Evolutionary conservation across 345 rosid species (phyloP).

Genomic region (Viola odorata): DNA sequence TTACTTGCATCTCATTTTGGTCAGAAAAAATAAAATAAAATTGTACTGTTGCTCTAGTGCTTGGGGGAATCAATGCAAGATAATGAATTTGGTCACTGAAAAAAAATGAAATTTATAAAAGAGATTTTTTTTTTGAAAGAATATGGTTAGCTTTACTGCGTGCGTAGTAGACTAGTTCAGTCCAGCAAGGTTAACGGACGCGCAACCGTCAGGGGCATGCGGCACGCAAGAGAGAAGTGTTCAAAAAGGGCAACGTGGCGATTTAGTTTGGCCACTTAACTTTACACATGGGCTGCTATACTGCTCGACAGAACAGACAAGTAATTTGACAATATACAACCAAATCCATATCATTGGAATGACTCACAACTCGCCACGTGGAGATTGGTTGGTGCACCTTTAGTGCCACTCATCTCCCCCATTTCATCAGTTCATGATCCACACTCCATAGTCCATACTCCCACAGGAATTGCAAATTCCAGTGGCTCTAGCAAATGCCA

Average conservation of each 20-base stretch:
- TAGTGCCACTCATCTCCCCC: conserved; percentile 4
- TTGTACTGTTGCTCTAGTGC: too few species aligned
- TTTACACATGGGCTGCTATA: neutral
- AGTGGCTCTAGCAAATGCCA: neutral
- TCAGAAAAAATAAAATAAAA: too few species aligned
- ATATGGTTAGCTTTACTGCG: too few species aligned
- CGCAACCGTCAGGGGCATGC: conserved; percentile 26
- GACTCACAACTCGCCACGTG: conserved; percentile 17
- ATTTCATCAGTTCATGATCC: neutral
- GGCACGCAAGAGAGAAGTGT: conserved; percentile 27
- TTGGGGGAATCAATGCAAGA: too few species aligned
- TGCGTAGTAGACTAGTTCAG: neutral
- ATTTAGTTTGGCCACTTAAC: neutral
- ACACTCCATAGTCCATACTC: too few species aligned
- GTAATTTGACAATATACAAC: conserved; percentile 1
- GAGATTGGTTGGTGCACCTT: conserved; percentile 3
- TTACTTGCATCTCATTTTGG: too few species aligned
- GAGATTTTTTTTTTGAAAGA: neutral
- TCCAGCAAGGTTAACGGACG: conserved; percentile 15
- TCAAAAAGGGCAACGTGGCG: conserved; percentile 13
- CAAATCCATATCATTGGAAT: conserved; percentile 23
- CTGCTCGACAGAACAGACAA: conserved; percentile 24
- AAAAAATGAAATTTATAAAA: too few species aligned
- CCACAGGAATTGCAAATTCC: neutral
- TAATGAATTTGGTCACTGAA: too few species aligned